Conservation (phyloP, 1,139 yeast genomes). For the Geotrichum aggregatum region DNA sequence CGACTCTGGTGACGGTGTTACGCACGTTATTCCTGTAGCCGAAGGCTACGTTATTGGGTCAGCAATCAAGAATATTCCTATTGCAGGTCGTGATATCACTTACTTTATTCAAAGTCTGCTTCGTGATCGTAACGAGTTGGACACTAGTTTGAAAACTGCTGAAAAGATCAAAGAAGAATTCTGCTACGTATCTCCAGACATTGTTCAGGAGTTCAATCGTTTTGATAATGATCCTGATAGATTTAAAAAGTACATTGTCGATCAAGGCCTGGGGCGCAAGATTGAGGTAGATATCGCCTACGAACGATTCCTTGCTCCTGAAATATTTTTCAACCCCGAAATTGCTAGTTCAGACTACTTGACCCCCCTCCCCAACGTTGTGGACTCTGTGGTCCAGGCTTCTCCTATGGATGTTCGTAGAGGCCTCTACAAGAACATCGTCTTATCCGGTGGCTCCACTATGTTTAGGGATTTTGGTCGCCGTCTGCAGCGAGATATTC, state of each 20-base stretch:
- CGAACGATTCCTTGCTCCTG: slow-evolving; percentile 96
- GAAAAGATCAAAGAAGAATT: slow-evolving; percentile 94
- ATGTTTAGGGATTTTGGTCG: slow-evolving; percentile 98
- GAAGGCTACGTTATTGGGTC: slow-evolving; percentile 98
- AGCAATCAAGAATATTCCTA: slow-evolving; percentile 93
- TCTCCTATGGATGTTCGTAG: slow-evolving; percentile 98
- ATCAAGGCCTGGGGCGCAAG: slow-evolving; percentile 63
- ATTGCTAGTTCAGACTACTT: slow-evolving; percentile 91
- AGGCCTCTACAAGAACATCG: slow-evolving; percentile 91
- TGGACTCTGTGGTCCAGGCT: slow-evolving; percentile 90
- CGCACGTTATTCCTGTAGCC: slow-evolving; percentile 98
- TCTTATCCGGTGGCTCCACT: slow-evolving; percentile 93
- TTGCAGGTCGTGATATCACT: slow-evolving; percentile 97
- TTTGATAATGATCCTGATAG: slow-evolving; percentile 92
- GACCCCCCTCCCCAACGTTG: slow-evolving; percentile 92
- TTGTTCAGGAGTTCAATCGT: slow-evolving; percentile 91
- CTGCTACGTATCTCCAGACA: slow-evolving; percentile 96
- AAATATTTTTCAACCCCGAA: slow-evolving; percentile 96
- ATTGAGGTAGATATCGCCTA: slow-evolving; percentile 88
- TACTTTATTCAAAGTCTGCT: slow-evolving; percentile 85
- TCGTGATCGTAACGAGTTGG: slow-evolving; percentile 95
- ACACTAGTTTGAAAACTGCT: slow-evolving; percentile 90
- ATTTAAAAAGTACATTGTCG: slow-evolving; percentile 89
- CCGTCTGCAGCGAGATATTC: slow-evolving; percentile 92
- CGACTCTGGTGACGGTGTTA: slow-evolving; percentile 96